Percentiles rank a stretch among this genome's conserved stretches.
These are phyloP conservation scores for Hysterium pulicare DNA, from an alignment of 2,329 filamentous ascomycete genomes.

Conservation along the genomic window DNA sequence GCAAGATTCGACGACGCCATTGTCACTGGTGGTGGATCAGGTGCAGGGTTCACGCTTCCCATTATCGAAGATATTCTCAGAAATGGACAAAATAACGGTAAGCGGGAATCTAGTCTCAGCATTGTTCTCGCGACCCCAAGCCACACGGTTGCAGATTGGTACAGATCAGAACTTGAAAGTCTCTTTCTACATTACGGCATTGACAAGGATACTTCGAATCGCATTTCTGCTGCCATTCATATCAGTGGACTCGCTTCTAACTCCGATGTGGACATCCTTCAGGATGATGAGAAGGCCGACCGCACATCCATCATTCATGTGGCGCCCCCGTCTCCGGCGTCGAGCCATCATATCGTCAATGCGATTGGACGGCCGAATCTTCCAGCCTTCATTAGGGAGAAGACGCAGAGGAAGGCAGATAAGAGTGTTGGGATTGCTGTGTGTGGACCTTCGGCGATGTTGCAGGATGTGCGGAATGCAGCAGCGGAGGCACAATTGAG, in stretches of 20 bases:
- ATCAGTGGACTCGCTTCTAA: neutral
- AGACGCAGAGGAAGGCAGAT: neutral
- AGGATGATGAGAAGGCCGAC: neutral
- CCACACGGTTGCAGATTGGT: slow-evolving; percentile 6
- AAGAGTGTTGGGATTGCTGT: slow-evolving; percentile 7
- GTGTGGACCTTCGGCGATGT: slow-evolving; percentile 8
- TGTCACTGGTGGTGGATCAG: slow-evolving; percentile 55
- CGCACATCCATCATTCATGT: neutral
- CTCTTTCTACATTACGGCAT: slow-evolving; percentile 3
- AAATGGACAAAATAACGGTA: slow-evolving; percentile 3
- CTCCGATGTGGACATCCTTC: neutral
- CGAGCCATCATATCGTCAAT: neutral
- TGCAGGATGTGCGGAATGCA: slow-evolving; percentile 11
- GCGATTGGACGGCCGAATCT: neutral
- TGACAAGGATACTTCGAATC: neutral
- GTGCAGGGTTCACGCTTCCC: slow-evolving; percentile 52
- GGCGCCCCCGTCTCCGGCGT: neutral
- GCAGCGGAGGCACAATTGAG: slow-evolving; percentile 7
- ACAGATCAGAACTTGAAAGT: slow-evolving; percentile 2
- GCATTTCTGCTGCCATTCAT: neutral
- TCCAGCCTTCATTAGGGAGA: neutral
- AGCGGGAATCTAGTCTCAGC: neutral
- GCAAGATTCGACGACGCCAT: slow-evolving; percentile 43
- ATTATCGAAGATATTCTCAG: slow-evolving; percentile 44
- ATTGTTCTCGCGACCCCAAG: slow-evolving; percentile 5